These are phyloP conservation scores for Nepenthes gracilis DNA, from an alignment of 148 eudicot species.

Conservation along the genomic window DNA sequence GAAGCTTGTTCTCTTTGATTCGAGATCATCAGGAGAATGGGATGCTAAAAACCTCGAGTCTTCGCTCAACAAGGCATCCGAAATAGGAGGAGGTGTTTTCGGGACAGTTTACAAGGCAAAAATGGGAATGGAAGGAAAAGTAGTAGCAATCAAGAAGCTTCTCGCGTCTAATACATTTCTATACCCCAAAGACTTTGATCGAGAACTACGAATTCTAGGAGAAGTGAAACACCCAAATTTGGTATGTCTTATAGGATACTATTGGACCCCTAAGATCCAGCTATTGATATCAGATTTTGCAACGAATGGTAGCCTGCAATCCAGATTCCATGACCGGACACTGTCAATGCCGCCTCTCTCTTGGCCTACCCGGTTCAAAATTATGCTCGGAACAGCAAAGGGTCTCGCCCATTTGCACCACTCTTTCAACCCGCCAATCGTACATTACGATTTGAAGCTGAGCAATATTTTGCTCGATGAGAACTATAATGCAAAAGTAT, in stretches of 20 bases:
- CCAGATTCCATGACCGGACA: conserved; percentile 47
- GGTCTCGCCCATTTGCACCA: conserved; percentile 88
- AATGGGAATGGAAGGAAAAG: conserved; percentile 39
- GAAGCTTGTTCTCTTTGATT: conserved; percentile 61
- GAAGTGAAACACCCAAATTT: conserved; percentile 69
- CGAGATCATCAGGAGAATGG: conserved; percentile 47
- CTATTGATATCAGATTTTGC: conserved; percentile 74
- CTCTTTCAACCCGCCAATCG: conserved; percentile 65
- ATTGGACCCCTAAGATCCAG: conserved; percentile 84
- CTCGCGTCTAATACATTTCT: conserved; percentile 46
- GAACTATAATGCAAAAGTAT: conserved; percentile 54
- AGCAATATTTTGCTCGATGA: conserved; percentile 77
- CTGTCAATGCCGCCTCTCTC: conserved; percentile 41
- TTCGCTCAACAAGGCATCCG: conserved; percentile 46
- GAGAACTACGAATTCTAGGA: conserved; percentile 61
- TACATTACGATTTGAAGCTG: conserved; percentile 86
- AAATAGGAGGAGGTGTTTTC: conserved; percentile 66
- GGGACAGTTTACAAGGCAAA: conserved; percentile 73
- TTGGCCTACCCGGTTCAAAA: conserved; percentile 63
- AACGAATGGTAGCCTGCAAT: conserved; percentile 52
- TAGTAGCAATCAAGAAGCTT: conserved; percentile 66
- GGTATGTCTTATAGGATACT: conserved; percentile 63
- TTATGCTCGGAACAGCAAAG: conserved; percentile 71
- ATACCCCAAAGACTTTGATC: conserved; percentile 68
- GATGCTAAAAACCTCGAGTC: conserved; percentile 36